Base-by-base conservation (phyloP, 345 rosid genomes). In the Citrus reticulata region DNA sequence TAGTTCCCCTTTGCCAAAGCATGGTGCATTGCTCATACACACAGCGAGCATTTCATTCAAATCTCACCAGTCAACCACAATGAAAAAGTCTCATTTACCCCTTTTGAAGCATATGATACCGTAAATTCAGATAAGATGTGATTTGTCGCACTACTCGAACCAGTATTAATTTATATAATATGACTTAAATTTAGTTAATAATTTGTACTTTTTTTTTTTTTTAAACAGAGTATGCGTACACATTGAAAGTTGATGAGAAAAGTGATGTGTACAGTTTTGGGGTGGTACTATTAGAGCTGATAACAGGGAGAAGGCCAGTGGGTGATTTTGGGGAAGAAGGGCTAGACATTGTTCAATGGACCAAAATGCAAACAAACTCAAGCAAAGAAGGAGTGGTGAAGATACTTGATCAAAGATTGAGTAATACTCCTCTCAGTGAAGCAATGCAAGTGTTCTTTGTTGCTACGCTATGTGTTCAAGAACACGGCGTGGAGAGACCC, bases 261-360 rank as follows among this genome's bases (percentile, higher is more conserved):
- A 95, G 98, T 59, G 98, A 95, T 60, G 98, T 95, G 2, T 95
- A 95, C 77, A 95, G 98, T 69, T 95, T 93, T 1, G 97, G 98
- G 20, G 98, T 95, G 30, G 98, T 95, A 74, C 59, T 93, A 1
- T 63, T 93, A 46, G 98, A 95, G 78, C 92, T 95, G 13, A 86
- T 92, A 46, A 88, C 96, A 0, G 98, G 99, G 9, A 79, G 91
- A 13, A 87, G 91, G 13, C 99, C 99, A 0, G 93, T 95, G 19
- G 98, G 93, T 6, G 91, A 90, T 39, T 93, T 92, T 37, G 97
- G 93, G 14, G 98, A 93, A 62, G 97, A 90, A 58, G 97, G 93
- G 4, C 68, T 93, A 34, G 99, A 93, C 80, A 95, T 95, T 37
- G 99, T 93, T 77, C 99, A 93, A 39, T 95, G 99, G 98, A 88